A percentile compares a stretch with the other conserved stretches of the same genome.
Conservation (phyloP, 306 rosid genomes). For the Quercus glauca region DNA sequence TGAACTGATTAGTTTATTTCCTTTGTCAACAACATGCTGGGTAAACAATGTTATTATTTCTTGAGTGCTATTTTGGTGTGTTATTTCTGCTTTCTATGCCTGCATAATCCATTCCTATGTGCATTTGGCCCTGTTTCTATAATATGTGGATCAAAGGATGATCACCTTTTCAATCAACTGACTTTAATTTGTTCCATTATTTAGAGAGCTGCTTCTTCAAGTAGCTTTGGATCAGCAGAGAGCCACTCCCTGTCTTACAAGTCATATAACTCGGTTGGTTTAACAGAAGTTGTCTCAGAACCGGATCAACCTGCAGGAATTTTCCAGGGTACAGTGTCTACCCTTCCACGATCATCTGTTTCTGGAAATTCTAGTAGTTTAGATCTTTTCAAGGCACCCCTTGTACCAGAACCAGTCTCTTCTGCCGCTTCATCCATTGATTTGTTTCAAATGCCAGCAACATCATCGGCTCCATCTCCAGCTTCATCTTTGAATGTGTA, state of each 20-base stretch:
- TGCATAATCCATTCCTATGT: slow-evolving; percentile 2
- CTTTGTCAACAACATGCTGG: neutral
- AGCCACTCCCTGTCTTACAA: slow-evolving; percentile 44
- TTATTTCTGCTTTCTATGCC: neutral
- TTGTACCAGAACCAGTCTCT: slow-evolving; percentile 24
- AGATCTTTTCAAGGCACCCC: slow-evolving; percentile 38
- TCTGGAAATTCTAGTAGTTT: slow-evolving; percentile 42
- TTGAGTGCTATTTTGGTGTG: neutral
- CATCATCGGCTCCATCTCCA: slow-evolving; percentile 33
- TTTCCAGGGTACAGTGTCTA: slow-evolving; percentile 32
- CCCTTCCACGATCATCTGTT: slow-evolving; percentile 32
- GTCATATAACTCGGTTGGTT: slow-evolving; percentile 49
- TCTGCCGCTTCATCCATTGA: slow-evolving; percentile 45
- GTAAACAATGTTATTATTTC: neutral
- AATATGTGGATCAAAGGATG: slow-evolving; percentile 11
- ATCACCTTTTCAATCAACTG: slow-evolving; percentile 14
- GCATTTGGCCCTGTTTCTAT: slow-evolving; percentile 6
- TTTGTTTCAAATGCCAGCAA: slow-evolving; percentile 50
- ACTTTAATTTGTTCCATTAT: slow-evolving; percentile 16
- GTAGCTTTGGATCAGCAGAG: slow-evolving; percentile 54
- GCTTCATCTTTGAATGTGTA: slow-evolving; percentile 18
- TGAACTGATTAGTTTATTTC: neutral
- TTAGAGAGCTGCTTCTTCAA: slow-evolving; percentile 57
- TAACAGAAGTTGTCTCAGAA: slow-evolving; percentile 44
- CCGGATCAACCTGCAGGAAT: slow-evolving; percentile 40